These are phyloP conservation scores for Amylocystis lapponica DNA, from an alignment of 768 basidiomycete genomes.

Conservation along the genomic window DNA sequence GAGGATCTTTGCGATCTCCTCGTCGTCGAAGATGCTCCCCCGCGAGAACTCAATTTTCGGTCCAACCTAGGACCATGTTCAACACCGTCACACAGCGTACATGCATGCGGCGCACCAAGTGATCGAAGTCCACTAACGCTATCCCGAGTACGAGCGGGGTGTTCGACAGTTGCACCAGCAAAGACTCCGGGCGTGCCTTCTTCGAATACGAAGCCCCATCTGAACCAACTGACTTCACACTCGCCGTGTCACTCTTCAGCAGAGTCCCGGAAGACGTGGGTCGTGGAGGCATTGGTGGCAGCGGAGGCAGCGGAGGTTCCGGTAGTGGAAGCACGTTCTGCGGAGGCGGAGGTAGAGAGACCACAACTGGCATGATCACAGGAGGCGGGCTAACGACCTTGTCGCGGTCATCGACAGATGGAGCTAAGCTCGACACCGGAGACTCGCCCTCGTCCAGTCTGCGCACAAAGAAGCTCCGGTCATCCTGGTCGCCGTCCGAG, in stretches of 20 bases:
- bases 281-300: constrained; percentile 26
- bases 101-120: constrained; percentile 63
- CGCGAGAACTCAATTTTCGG: constrained; percentile 84
- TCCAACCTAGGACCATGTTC: constrained; percentile 54
- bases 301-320: constrained; percentile 8
- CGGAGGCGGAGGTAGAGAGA: no score
- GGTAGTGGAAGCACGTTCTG: background rate
- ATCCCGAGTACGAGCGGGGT: constrained; percentile 75
- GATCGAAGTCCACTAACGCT: constrained; percentile 93
- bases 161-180: constrained; percentile 56
- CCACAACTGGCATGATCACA: no score
- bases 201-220: constrained; percentile 46
- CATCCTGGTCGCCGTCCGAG: constrained; percentile 36
- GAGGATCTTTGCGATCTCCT: constrained; percentile 77
- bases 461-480: constrained; percentile 43
- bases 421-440: constrained; percentile 46
- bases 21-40: constrained; percentile 78
- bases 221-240: constrained; percentile 59
- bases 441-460: constrained; percentile 37
- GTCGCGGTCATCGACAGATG: constrained; percentile 40
- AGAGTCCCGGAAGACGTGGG: constrained; percentile 40
- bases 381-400: constrained; percentile 10
- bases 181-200: constrained; percentile 76
- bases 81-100: background rate
- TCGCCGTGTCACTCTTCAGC: constrained; percentile 42